Evolutionary conservation across 352 stramenopile genomes (phyloP), one percentile per base, ranked within the genome.

Genomic region (Pythium insidiosum): DNA sequence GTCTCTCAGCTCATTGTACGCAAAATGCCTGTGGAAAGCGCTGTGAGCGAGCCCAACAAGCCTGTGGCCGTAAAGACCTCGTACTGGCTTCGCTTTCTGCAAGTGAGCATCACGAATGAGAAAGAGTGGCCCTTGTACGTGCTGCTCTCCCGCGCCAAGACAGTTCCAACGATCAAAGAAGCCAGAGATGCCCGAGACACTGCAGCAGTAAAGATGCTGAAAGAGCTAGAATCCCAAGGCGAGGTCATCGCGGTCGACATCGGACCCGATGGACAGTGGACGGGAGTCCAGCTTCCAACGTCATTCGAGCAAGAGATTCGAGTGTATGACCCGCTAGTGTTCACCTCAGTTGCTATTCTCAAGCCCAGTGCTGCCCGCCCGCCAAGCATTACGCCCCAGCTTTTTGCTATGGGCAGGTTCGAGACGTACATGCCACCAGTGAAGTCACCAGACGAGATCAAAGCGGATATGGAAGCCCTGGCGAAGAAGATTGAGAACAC

Each of bases 181-280:
- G 28, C 9, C 28, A 15, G 9, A 9, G 28, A 33, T 9, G 9
- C 15, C 28, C 46, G 36, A 19, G 31, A 35, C 20, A 22, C n/a
- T 18, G 49, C 31, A 9, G 61, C 81, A 20, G 57, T 64, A 15
- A 49, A 43, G 12, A 53, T 31, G 7, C 22, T 81, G 7, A 61
- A 56, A 5, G 50, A 53, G 18, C 44, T 85, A 7, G 75, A 85
- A 26, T 16, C 46, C 15, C 47, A 47, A n/a, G 61, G 58, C 5
- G 69, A 84, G 43, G 53, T 58, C 18, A 30, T 88, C n/a, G 36
- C 73, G 33, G 54, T 88, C 12, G 76, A 84, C 35, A 37, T 63
- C 31, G 71, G 73, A 0, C 76, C 76, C 3, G 66, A 85, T 10
- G 76, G 76, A 1, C 73, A 85, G 30, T 83, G 72, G 61, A 67